Evolutionary conservation across 1,284 basidiomycete species (phyloP), one percentile per base, ranked within the genome.

Genomic region (Sphagnurus paluster): DNA sequence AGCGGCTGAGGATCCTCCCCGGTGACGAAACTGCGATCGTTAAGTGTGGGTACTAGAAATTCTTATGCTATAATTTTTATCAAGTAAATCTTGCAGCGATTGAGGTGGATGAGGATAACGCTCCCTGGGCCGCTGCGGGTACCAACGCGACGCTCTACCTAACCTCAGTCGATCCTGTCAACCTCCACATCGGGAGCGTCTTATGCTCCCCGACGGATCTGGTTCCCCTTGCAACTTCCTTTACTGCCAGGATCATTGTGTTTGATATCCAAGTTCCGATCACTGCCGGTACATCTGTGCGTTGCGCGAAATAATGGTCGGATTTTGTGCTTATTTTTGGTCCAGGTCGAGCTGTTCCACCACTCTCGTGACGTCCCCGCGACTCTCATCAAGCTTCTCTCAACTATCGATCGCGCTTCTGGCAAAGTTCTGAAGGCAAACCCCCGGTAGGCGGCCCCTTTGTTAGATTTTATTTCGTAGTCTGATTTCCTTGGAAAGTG

Each of bases 251-350:
- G 53, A 84, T 99, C 54, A 89, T 99, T 42, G 82, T 98, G 2
- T 99, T 99, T 63, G 95, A 98, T 63, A 82, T 95, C 5, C 80
- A 89, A 49, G 79, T 92, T 32, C 97, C 97, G 0, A 89, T 99
- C 54, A 92, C 88, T 13, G 76, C 84, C 0, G 97, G 96, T 26
- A 80, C 92, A 44, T 84, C 92, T 29, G 88, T 95, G 64, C 55
- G 79, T 66, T 42, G 23, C 19, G 3, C 11, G 26, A 14, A 16
- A n/a, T 39, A 20, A n/a, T 20, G 10, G 42, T 39, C 25, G 6
- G 20, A 19, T 16, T 17, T 33, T 3, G 14, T 17, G 21, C 10
- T 33, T 36, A 9, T 7, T 1, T 38, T 8, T 25, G 11, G n/a
- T 20, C 44, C 54, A 92, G 90, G 76, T 96, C 45, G 94, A 98